A percentile compares a stretch with the other conserved stretches of the same genome.
Evolutionary conservation across 768 basidiomycete species (phyloP).

Genomic region (Leccinellum luteum): DNA sequence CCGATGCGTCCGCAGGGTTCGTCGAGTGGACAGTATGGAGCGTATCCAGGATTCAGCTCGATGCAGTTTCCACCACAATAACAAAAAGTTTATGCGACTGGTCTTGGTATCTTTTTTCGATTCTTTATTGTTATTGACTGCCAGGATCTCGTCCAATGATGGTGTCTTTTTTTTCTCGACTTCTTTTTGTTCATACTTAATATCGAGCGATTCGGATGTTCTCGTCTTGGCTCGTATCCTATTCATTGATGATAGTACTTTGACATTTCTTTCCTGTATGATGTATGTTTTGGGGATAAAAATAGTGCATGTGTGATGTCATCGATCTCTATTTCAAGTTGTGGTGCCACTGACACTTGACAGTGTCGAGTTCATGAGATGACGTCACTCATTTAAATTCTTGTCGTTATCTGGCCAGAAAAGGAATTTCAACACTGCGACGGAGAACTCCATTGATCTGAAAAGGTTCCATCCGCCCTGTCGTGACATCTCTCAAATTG

Average conservation of each 20-base stretch:
- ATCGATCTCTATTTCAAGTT: no score
- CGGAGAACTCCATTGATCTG: no score
- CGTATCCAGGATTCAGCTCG: conserved; percentile 19
- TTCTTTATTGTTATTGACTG: conserved; percentile 25
- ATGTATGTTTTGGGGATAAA: conserved; percentile 28
- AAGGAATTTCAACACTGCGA: no score
- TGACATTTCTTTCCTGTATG: conserved; percentile 28
- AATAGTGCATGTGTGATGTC: no score
- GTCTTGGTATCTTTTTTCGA: not conserved
- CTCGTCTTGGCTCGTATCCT: not conserved
- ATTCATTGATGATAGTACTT: not conserved
- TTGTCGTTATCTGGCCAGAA: not conserved
- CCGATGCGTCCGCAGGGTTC: conserved; percentile 18
- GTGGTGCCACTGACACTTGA: not conserved
- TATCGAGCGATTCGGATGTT: not conserved
- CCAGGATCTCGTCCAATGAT: not conserved
- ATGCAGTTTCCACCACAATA: conserved; percentile 25
- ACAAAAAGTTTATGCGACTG: not conserved
- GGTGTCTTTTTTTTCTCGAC: not conserved
- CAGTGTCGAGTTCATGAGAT: not conserved
- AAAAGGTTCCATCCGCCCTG: no score
- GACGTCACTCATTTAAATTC: not conserved
- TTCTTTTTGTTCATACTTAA: not conserved
- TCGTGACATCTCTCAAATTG: not conserved
- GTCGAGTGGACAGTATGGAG: conserved; percentile 16